A percentile compares a stretch with the other conserved stretches of the same genome.
phyloP scores from a whole-genome alignment of 2,329 filamentous ascomycete genomes.

The Fonsecaea pugnacius region DNA sequence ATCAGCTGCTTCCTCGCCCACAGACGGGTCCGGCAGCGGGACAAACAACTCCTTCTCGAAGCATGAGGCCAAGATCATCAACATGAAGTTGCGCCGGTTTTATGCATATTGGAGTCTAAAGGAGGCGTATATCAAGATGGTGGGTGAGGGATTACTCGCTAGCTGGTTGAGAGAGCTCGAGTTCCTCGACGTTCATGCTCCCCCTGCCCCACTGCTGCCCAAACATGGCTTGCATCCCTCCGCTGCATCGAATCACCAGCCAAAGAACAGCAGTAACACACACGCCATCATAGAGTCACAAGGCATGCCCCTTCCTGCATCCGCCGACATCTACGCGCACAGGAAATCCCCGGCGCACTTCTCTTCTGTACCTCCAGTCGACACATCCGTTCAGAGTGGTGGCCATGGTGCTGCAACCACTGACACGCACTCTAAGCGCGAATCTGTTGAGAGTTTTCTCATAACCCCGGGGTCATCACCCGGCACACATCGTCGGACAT shows the following conservation, averaged over 20 bases:
- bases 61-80: constrained; percentile 47
- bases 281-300: background rate
- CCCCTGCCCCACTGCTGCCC: constrained; percentile 47
- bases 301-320: constrained; percentile 4
- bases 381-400: background rate
- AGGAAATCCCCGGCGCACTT: background rate
- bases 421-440: background rate
- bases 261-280: constrained; percentile 5
- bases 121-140: constrained; percentile 70
- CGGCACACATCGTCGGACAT: background rate
- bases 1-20: constrained; percentile 1
- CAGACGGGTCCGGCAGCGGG: constrained; percentile 1
- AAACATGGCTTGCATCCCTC: background rate
- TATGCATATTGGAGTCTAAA: constrained; percentile 69
- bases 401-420: background rate
- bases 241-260: background rate
- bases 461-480: background rate
- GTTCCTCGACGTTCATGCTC: constrained; percentile 62
- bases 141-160: constrained; percentile 66
- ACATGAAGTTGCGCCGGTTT: constrained; percentile 63
- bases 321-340: constrained; percentile 12
- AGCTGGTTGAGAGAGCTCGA: constrained; percentile 65
- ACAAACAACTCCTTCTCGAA: constrained; percentile 34
- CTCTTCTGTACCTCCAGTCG: background rate
- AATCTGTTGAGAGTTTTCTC: background rate